Evolutionary conservation across 1,284 basidiomycete genomes (phyloP).

Genomic region (Malassezia obtusa): DNA sequence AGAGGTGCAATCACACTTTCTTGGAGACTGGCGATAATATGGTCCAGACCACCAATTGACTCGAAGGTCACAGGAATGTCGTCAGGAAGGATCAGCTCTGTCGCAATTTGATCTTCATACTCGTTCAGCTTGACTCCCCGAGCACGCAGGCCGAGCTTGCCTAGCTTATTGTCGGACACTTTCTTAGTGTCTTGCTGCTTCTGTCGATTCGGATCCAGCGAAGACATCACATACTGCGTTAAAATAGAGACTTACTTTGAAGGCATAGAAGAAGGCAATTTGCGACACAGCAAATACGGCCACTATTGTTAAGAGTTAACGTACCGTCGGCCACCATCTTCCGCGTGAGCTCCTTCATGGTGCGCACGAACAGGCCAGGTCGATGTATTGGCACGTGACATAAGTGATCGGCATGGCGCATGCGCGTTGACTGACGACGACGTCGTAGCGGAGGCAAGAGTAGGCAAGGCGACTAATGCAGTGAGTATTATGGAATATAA

Average conservation of each 20-base stretch:
- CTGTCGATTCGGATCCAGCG: constrained; percentile 48
- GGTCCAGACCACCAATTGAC: constrained; percentile 84
- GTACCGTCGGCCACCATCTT: constrained; percentile 40
- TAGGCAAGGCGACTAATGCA: constrained; percentile 9
- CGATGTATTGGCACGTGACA: constrained; percentile 6
- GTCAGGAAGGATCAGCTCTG: constrained; percentile 53
- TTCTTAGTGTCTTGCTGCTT: constrained; percentile 45
- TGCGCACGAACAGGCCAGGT: not conserved
- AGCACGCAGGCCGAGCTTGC: constrained; percentile 36
- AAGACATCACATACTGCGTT: constrained; percentile 43
- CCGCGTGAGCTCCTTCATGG: constrained; percentile 35
- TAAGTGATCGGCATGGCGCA: constrained; percentile 7
- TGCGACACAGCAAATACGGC: constrained; percentile 42
- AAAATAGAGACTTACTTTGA: constrained; percentile 31
- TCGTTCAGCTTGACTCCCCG: constrained; percentile 37
- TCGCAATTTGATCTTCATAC: constrained; percentile 52
- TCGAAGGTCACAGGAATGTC: constrained; percentile 53
- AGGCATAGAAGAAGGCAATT: constrained; percentile 49
- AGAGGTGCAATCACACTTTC: constrained; percentile 96
- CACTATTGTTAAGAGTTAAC: constrained; percentile 16
- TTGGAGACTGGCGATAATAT: constrained; percentile 77
- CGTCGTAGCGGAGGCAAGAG: constrained; percentile 3
- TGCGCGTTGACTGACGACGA: constrained; percentile 3
- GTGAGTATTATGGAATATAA: constrained; percentile 60
- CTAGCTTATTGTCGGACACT: constrained; percentile 39